phyloP scores from a whole-genome alignment of 148 eudicot genomes.

The Polygonum maritimum region DNA sequence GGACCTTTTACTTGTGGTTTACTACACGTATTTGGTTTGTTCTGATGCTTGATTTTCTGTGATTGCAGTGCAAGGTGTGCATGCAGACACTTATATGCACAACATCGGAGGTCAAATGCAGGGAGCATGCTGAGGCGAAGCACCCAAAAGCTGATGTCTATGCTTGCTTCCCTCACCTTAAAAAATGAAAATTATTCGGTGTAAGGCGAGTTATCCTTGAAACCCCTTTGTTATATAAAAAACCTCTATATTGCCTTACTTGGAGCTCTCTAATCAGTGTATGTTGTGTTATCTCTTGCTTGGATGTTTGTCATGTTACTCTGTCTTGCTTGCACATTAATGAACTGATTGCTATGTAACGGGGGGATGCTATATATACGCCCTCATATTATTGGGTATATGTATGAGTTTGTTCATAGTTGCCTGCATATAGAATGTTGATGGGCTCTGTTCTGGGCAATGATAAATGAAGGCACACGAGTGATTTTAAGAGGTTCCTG shows the following conservation, averaged over 20 bases:
- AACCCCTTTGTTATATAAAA: neutral
- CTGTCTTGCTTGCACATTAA: neutral
- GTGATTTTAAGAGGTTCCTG: too few species aligned
- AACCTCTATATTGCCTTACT: neutral
- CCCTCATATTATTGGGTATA: neutral
- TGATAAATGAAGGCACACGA: too few species aligned
- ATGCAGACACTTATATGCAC: slow-evolving; percentile 97
- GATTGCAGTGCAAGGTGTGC: slow-evolving; percentile 87
- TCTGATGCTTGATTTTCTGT: slow-evolving; percentile 1
- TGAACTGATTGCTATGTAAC: neutral
- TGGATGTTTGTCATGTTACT: neutral
- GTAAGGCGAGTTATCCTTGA: neutral
- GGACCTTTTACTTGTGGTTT: neutral
- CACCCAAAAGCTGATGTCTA: slow-evolving; percentile 63
- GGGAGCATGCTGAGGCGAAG: slow-evolving; percentile 90
- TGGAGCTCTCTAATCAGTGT: neutral
- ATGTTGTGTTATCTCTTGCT: neutral
- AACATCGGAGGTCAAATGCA: slow-evolving; percentile 85
- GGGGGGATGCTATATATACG: neutral
- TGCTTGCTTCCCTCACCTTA: slow-evolving; percentile 77
- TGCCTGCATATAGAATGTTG: neutral
- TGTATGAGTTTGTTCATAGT: neutral
- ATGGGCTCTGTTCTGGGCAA: neutral
- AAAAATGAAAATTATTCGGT: slow-evolving; percentile 31
- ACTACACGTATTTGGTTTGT: neutral